A percentile compares a stretch with the other conserved stretches of the same genome.
Conservation (phyloP, 2,329 filamentous ascomycete genomes). For the Didymella pinodella region DNA sequence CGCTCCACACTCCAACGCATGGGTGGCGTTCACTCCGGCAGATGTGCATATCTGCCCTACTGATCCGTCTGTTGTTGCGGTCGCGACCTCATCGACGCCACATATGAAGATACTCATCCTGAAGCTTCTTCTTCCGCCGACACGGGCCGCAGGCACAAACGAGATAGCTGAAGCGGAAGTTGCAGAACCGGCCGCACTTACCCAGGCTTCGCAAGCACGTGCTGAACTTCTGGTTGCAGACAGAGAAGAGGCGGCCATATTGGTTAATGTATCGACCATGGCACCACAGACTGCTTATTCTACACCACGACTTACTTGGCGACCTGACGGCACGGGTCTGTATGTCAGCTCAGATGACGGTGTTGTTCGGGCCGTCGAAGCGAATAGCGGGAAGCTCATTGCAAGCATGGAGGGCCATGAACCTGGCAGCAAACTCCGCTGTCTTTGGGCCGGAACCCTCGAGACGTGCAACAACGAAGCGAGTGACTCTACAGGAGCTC, state of each 20-base stretch:
- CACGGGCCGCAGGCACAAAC: slow-evolving; percentile 13
- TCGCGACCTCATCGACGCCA: slow-evolving; percentile 67
- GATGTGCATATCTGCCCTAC: slow-evolving; percentile 64
- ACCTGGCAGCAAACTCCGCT: slow-evolving; percentile 64
- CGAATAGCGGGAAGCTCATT: slow-evolving; percentile 64
- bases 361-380: slow-evolving; percentile 66
- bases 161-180: slow-evolving; percentile 14
- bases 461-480: slow-evolving; percentile 23
- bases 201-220: slow-evolving; percentile 62
- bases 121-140: slow-evolving; percentile 62
- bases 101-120: slow-evolving; percentile 70
- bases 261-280: slow-evolving; percentile 65
- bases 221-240: slow-evolving; percentile 61
- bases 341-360: slow-evolving; percentile 73
- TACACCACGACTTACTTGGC: slow-evolving; percentile 68
- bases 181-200: slow-evolving; percentile 37
- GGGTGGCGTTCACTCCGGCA: slow-evolving; percentile 69
- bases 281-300: slow-evolving; percentile 71
- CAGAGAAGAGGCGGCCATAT: slow-evolving; percentile 66
- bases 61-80: slow-evolving; percentile 63
- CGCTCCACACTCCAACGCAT: slow-evolving; percentile 69
- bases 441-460: slow-evolving; percentile 63
- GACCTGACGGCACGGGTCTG: slow-evolving; percentile 67
- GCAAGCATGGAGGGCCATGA: slow-evolving; percentile 63
- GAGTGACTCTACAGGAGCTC: slow-evolving; percentile 27